A percentile compares a stretch with the other conserved stretches of the same genome.
phyloP scores from a whole-genome alignment of 352 stramenopile species.

The Thalassiosira livingstoniorum region DNA sequence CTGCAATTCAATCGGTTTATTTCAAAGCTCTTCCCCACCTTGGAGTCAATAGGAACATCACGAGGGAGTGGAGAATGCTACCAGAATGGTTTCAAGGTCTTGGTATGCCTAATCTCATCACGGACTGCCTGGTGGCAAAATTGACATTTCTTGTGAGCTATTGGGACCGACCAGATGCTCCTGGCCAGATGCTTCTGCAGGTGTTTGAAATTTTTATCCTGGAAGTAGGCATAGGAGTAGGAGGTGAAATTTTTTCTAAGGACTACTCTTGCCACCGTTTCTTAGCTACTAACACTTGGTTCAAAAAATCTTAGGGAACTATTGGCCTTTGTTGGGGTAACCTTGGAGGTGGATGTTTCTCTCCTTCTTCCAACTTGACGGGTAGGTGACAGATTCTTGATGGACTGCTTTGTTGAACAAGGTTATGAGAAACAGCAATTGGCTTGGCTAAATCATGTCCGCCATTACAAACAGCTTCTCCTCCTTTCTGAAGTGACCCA shows the following conservation, averaged over 20 bases:
- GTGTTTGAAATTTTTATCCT: conserved; percentile 6
- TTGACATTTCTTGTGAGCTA: not conserved
- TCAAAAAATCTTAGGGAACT: conserved; percentile 10
- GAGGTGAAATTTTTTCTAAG: not conserved
- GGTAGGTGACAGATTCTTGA: not conserved
- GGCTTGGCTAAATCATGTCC: not conserved
- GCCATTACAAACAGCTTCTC: not conserved
- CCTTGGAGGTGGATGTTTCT: not conserved
- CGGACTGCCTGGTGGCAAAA: conserved; percentile 1
- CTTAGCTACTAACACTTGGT: too few relatives aligned
- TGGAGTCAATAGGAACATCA: conserved; percentile 27
- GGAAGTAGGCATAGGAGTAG: conserved; percentile 3
- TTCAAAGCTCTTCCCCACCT: not conserved
- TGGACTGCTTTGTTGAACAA: not conserved
- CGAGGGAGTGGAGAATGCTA: not conserved
- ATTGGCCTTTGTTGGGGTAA: not conserved
- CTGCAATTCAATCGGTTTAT: not conserved
- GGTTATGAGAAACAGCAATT: not conserved
- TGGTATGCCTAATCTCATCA: conserved; percentile 14
- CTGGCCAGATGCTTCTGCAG: not conserved
- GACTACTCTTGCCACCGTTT: not conserved
- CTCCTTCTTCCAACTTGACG: not conserved
- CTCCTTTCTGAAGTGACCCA: not conserved
- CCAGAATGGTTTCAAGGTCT: conserved; percentile 12
- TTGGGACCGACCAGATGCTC: not conserved